Percentiles rank a stretch among this genome's conserved stretches.
Conservation (phyloP, 2,329 filamentous ascomycete genomes). For the Pochonia chlamydosporia region DNA sequence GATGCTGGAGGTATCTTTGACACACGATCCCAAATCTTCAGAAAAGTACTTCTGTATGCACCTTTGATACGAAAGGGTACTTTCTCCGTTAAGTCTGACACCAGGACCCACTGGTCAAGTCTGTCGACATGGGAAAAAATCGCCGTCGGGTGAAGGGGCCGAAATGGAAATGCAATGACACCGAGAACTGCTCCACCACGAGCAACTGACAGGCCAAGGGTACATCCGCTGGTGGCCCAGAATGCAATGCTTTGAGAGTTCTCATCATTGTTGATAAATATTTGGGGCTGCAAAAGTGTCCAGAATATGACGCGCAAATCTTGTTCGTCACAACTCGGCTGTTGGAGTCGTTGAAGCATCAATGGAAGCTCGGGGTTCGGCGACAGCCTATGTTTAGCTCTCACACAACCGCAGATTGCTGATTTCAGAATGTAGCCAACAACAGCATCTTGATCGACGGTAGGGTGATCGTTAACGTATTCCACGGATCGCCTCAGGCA, state of each 20-base stretch:
- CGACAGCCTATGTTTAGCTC: slow-evolving; percentile 58
- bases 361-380: slow-evolving; percentile 40
- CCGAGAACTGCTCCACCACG: background rate
- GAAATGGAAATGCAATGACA: too few species aligned
- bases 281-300: slow-evolving; percentile 29
- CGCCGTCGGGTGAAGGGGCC: too few species aligned
- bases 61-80: too few species aligned
- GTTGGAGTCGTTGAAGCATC: slow-evolving; percentile 19
- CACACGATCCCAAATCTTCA: too few species aligned
- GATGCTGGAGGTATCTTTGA: too few species aligned
- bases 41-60: too few species aligned
- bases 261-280: background rate
- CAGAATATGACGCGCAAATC: slow-evolving; percentile 53
- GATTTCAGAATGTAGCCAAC: slow-evolving; percentile 17
- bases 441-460: slow-evolving; percentile 38
- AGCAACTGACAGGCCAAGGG: background rate
- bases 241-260: background rate
- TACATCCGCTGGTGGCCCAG: background rate
- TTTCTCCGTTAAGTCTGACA: too few species aligned
- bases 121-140: too few species aligned
- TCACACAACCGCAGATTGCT: slow-evolving; percentile 55
- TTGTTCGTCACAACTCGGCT: slow-evolving; percentile 34
- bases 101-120: too few species aligned
- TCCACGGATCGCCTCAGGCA: slow-evolving; percentile 42
- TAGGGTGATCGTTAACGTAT: slow-evolving; percentile 38